Percentiles rank a stretch among this genome's conserved stretches.
Conservation (phyloP, 257 asterid genomes). For the Lithospermum erythrorhizon region DNA sequence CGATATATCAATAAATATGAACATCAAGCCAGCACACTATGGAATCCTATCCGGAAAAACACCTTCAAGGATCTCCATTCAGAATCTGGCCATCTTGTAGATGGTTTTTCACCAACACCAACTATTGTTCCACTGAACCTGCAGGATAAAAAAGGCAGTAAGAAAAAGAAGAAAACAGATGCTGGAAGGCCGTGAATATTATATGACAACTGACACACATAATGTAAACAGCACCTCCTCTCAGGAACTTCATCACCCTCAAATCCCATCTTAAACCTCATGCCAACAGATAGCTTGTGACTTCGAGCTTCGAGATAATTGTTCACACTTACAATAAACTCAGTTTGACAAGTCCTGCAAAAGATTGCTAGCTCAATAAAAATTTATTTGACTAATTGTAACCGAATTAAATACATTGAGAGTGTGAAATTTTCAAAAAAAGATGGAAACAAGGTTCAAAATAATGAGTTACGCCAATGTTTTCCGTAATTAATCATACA, state of each 20-base stretch:
- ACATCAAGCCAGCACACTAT: background rate
- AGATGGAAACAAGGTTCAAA: background rate
- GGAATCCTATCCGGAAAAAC: background rate
- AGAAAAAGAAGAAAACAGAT: slow-evolving; percentile 1
- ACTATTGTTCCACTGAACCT: slow-evolving; percentile 97
- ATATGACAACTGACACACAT: background rate
- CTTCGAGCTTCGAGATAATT: slow-evolving; percentile 86
- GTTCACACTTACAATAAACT: slow-evolving; percentile 73
- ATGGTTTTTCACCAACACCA: slow-evolving; percentile 56
- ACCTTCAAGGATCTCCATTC: slow-evolving; percentile 88
- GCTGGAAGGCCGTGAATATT: background rate
- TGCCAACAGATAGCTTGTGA: slow-evolving; percentile 84
- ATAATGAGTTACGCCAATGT: background rate
- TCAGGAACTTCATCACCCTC: slow-evolving; percentile 99
- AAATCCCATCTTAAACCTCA: slow-evolving; percentile 96
- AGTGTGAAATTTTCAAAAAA: background rate
- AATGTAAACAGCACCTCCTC: slow-evolving; percentile 46
- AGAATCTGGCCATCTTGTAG: slow-evolving; percentile 84
- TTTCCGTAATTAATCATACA: background rate
- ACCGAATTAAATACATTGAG: too few species aligned
- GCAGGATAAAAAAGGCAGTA: slow-evolving; percentile 15
- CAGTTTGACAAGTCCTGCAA: slow-evolving; percentile 86
- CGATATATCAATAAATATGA: too few species aligned
- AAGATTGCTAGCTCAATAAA: slow-evolving; percentile 8
- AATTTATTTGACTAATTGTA: background rate